These are phyloP conservation scores for Simplicillium sp. DNA, from an alignment of 2,329 filamentous ascomycete species.

Conservation along the genomic window DNA sequence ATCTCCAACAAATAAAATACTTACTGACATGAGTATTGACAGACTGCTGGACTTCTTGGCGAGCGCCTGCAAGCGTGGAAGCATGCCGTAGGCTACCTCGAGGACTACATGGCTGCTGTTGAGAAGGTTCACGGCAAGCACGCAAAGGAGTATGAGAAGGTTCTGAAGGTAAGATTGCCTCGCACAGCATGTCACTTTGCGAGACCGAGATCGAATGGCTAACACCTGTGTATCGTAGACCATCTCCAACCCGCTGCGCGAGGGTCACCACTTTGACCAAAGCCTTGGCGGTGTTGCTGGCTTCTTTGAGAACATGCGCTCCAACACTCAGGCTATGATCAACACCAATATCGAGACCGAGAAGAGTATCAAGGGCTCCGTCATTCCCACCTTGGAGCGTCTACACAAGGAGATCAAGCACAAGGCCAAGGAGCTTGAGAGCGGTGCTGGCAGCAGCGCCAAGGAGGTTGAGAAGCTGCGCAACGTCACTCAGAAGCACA, in stretches of 20 bases:
- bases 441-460: constrained; percentile 71
- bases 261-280: constrained; percentile 90
- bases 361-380: constrained; percentile 76
- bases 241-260: constrained; percentile 74
- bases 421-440: constrained; percentile 81
- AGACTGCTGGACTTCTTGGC: constrained; percentile 72
- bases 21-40: neutral
- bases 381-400: constrained; percentile 81
- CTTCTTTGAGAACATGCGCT: constrained; percentile 87
- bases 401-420: constrained; percentile 95
- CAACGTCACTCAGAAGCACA: constrained; percentile 82
- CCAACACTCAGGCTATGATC: constrained; percentile 84
- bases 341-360: constrained; percentile 88
- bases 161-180: constrained; percentile 63
- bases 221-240: constrained; percentile 38
- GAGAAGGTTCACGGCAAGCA: constrained; percentile 80
- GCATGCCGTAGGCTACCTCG: constrained; percentile 81
- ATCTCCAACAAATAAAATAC: neutral
- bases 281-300: constrained; percentile 77
- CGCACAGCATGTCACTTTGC: constrained; percentile 16
- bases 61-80: constrained; percentile 94
- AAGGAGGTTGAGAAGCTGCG: constrained; percentile 91
- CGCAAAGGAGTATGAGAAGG: constrained; percentile 90
- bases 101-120: constrained; percentile 77
- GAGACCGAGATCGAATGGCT: constrained; percentile 6